A percentile compares a stretch with the other conserved stretches of the same genome.
phyloP scores from a whole-genome alignment of 768 basidiomycete species.

The Fistulinella prunicolor region DNA sequence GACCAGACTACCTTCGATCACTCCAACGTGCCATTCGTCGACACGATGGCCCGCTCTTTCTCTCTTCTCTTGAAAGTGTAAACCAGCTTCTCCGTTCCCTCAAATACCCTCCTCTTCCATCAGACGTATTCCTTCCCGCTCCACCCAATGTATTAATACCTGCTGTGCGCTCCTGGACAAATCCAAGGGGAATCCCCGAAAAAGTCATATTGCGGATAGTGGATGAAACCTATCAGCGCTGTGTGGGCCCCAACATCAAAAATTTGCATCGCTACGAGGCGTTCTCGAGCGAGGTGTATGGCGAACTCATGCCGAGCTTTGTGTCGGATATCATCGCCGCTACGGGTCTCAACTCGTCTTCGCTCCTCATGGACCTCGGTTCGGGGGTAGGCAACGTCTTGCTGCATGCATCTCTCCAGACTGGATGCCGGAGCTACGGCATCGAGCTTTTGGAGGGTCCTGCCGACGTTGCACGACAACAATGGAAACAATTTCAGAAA shows the following conservation, averaged over 20 bases:
- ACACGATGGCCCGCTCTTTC: slow-evolving; percentile 70
- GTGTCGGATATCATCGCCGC: slow-evolving; percentile 50
- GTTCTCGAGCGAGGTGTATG: slow-evolving; percentile 84
- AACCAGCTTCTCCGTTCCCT: slow-evolving; percentile 59
- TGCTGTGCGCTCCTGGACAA: slow-evolving; percentile 44
- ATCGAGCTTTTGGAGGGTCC: slow-evolving; percentile 78
- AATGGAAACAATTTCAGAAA: slow-evolving; percentile 69
- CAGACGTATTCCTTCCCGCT: slow-evolving; percentile 45
- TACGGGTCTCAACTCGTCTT: slow-evolving; percentile 50
- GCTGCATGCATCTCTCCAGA: slow-evolving; percentile 77
- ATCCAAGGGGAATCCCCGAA: slow-evolving; percentile 50
- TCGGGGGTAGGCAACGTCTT: slow-evolving; percentile 86
- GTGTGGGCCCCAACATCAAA: slow-evolving; percentile 87
- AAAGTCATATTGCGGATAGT: slow-evolving; percentile 71
- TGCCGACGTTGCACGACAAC: slow-evolving; percentile 72
- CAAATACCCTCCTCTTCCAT: slow-evolving; percentile 62
- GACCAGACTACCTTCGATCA: slow-evolving; percentile 47
- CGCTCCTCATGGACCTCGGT: slow-evolving; percentile 80
- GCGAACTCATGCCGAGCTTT: slow-evolving; percentile 82
- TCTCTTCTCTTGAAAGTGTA: slow-evolving; percentile 57
- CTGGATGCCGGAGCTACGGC: slow-evolving; percentile 74
- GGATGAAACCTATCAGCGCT: slow-evolving; percentile 91
- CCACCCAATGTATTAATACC: slow-evolving; percentile 49
- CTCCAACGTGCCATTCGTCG: slow-evolving; percentile 68
- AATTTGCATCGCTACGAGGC: slow-evolving; percentile 77